Conservation (phyloP, 169 alveolate genomes). For the Plasmodium vinckei region DNA sequence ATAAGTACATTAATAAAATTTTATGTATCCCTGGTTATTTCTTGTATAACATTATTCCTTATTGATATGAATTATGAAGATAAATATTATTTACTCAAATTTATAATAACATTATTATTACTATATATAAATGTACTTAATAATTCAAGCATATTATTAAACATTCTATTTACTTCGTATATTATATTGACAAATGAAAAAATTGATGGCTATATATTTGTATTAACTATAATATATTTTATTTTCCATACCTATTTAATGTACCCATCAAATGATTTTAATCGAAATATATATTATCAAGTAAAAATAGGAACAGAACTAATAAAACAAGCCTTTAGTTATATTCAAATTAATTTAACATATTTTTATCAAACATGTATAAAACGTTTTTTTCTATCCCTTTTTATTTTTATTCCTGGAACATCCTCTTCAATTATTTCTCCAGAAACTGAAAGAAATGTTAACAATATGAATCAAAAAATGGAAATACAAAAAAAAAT, state of each 20-base stretch:
- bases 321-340: constrained; percentile 2
- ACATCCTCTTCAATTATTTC: constrained; percentile 13
- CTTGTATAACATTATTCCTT: constrained; percentile 43
- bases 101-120: constrained; percentile 4
- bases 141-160: constrained; percentile 36
- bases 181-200: constrained; percentile 29
- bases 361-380: constrained; percentile 53
- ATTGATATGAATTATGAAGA: not conserved
- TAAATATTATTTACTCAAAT: constrained; percentile 14
- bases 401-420: constrained; percentile 21
- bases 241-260: constrained; percentile 49
- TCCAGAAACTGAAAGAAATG: constrained; percentile 24
- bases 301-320: constrained; percentile 4
- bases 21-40: constrained; percentile 37
- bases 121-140: constrained; percentile 52
- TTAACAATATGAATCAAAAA: constrained; percentile 8
- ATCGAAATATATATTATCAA: constrained; percentile 53
- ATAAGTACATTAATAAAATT: constrained; percentile 48
- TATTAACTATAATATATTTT: constrained; percentile 27
- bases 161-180: constrained; percentile 51
- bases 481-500: constrained; percentile 55
- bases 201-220: constrained; percentile 19
- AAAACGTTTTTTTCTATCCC: constrained; percentile 24
- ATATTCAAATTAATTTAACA: constrained; percentile 7
- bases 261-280: constrained; percentile 36